Evolutionary conservation across 495 filamentous ascomycete species (phyloP).

Genomic region (Tetracladium setigerum): DNA sequence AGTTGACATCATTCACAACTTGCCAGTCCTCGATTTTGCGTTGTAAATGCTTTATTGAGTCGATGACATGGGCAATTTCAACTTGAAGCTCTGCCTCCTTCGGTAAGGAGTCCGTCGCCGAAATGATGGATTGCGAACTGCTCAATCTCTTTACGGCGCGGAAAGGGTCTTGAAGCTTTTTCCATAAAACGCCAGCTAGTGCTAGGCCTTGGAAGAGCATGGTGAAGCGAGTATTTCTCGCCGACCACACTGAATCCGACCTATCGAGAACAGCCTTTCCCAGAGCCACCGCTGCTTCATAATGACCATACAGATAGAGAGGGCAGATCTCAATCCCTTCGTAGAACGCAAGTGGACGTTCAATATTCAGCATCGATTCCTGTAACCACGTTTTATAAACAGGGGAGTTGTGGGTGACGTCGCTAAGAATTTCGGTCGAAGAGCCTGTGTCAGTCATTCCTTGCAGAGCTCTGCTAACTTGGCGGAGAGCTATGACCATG

Average conservation of each 20-base stretch:
- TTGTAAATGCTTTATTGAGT: conserved; percentile 44
- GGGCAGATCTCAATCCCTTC: conserved; percentile 63
- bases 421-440: conserved; percentile 56
- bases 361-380: conserved; percentile 14
- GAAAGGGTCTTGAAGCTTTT: conserved; percentile 43
- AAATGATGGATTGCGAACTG: neutral
- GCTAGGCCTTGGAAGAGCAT: conserved; percentile 64
- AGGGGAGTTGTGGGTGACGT: conserved; percentile 56
- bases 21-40: conserved; percentile 62
- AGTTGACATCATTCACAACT: conserved; percentile 66
- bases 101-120: conserved; percentile 29
- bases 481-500: conserved; percentile 60
- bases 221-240: conserved; percentile 55
- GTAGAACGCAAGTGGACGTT: conserved; percentile 62
- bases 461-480: conserved; percentile 71
- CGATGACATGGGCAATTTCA: conserved; percentile 46
- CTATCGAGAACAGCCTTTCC: conserved; percentile 54
- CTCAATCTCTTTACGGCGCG: conserved; percentile 11
- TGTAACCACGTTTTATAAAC: conserved; percentile 56
- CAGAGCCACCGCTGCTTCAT: conserved; percentile 58
- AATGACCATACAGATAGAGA: conserved; percentile 69
- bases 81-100: conserved; percentile 36
- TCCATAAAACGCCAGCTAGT: conserved; percentile 54
- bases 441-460: conserved; percentile 64
- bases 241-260: conserved; percentile 60